Conservation (phyloP, 768 basidiomycete genomes). For the Xerocomellus chrysenteron region DNA sequence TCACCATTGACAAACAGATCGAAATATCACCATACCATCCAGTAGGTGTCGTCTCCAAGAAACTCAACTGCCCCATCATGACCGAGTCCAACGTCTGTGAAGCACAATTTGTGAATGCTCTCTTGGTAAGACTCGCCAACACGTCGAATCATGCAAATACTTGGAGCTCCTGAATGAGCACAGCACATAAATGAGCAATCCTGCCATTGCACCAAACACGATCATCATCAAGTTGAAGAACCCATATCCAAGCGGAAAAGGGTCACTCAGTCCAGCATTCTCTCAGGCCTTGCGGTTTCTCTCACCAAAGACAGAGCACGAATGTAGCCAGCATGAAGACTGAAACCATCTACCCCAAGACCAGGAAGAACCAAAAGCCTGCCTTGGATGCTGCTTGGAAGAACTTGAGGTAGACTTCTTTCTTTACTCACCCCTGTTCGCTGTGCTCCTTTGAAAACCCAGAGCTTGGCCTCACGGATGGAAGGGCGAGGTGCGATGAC, state of each 20-base stretch:
- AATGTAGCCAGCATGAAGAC: conserved; percentile 63
- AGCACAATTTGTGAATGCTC: background rate
- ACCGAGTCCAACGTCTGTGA: conserved; percentile 74
- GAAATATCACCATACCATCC: conserved; percentile 54
- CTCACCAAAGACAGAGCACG: conserved; percentile 77
- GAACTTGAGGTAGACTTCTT: conserved; percentile 72
- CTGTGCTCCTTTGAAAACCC: conserved; percentile 67
- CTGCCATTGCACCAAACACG: conserved; percentile 51
- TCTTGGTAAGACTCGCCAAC: conserved; percentile 18
- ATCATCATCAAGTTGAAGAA: conserved; percentile 60
- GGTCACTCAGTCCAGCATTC: conserved; percentile 54
- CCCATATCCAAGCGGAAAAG: conserved; percentile 65
- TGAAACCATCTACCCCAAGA: conserved; percentile 55
- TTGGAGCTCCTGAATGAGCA: conserved; percentile 74
- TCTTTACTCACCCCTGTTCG: conserved; percentile 81
- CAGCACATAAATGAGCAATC: conserved; percentile 72
- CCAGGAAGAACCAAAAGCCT: conserved; percentile 68
- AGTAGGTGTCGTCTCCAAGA: conserved; percentile 87
- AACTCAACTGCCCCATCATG: conserved; percentile 79
- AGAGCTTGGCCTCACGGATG: conserved; percentile 40
- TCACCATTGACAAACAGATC: background rate
- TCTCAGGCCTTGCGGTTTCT: conserved; percentile 61
- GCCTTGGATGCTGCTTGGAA: conserved; percentile 73
- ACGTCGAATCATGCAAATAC: conserved; percentile 72
- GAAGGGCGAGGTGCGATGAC: conserved; percentile 43